A percentile compares a stretch with the other conserved stretches of the same genome.
Evolutionary conservation across 768 basidiomycete genomes (phyloP).

Genomic region (Neoboletus brunneissimus): DNA sequence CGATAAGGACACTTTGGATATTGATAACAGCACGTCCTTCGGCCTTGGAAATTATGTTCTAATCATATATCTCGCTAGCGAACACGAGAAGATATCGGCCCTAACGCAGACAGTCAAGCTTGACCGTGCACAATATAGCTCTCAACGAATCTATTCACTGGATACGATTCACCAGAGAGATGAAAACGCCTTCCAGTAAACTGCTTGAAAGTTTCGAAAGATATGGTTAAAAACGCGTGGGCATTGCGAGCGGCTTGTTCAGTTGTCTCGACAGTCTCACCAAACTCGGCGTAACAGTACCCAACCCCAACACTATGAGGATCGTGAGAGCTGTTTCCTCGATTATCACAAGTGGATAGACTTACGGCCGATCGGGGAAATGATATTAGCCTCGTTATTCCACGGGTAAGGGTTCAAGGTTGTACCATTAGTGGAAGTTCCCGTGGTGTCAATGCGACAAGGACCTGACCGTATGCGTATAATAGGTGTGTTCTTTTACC

Average conservation of each 20-base stretch:
- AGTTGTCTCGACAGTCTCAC: conserved; percentile 67
- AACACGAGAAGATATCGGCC: conserved; percentile 73
- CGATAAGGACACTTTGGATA: conserved; percentile 70
- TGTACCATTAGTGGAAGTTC: conserved; percentile 55
- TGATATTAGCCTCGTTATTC: conserved; percentile 65
- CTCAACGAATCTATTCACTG: conserved; percentile 40
- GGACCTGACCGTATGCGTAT: conserved; percentile 44
- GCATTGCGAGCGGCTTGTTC: conserved; percentile 80
- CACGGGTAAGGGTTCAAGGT: conserved; percentile 62
- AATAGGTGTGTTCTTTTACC: conserved; percentile 17
- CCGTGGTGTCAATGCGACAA: conserved; percentile 57
- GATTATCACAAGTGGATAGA: background rate
- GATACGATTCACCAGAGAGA: conserved; percentile 72
- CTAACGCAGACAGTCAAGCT: conserved; percentile 32
- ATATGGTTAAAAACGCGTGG: conserved; percentile 71
- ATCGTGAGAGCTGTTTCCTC: background rate
- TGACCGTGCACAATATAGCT: background rate
- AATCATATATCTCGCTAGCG: conserved; percentile 73
- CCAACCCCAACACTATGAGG: conserved; percentile 59
- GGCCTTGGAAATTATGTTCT: conserved; percentile 53
- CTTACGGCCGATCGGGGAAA: conserved; percentile 66
- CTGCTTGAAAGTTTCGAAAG: conserved; percentile 75
- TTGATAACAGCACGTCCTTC: conserved; percentile 56
- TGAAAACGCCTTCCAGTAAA: conserved; percentile 69
- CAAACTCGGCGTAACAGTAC: conserved; percentile 68